phyloP scores from a whole-genome alignment of 208 protist species.

The Leishmania aethiopica region DNA sequence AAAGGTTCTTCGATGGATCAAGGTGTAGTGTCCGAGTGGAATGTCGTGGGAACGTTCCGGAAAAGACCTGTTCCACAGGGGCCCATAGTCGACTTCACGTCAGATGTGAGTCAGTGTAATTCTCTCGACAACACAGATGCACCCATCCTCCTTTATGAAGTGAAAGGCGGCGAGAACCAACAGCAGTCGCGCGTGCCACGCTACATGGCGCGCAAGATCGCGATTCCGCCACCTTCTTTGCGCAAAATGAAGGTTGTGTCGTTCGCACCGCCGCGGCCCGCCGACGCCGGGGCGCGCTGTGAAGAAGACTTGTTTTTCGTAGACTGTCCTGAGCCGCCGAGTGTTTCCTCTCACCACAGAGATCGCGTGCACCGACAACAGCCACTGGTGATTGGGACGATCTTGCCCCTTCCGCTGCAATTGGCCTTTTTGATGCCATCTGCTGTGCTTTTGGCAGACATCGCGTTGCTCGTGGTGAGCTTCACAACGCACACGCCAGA shows the following conservation, averaged over 20 bases:
- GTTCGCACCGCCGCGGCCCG: constrained; percentile 28
- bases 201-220: constrained; percentile 53
- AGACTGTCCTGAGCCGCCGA: constrained; percentile 33
- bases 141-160: constrained; percentile 41
- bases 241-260: constrained; percentile 60
- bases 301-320: constrained; percentile 35
- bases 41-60: constrained; percentile 43
- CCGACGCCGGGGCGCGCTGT: neutral
- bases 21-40: constrained; percentile 33
- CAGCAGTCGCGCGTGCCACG: constrained; percentile 42
- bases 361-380: constrained; percentile 12
- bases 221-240: constrained; percentile 43
- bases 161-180: constrained; percentile 23
- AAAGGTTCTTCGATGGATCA: constrained; percentile 19
- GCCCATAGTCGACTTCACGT: constrained; percentile 36
- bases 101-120: constrained; percentile 18
- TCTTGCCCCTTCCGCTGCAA: constrained; percentile 44
- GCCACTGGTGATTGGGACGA: constrained; percentile 48
- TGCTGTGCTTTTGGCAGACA: constrained; percentile 59
- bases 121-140: constrained; percentile 20
- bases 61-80: constrained; percentile 41
- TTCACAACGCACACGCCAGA: constrained; percentile 37
- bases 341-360: constrained; percentile 3
- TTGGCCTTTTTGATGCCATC: constrained; percentile 47
- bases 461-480: constrained; percentile 51